Evolutionary conservation across 331 rosid species (phyloP).

Genomic region (Pyracantha coccinea): DNA sequence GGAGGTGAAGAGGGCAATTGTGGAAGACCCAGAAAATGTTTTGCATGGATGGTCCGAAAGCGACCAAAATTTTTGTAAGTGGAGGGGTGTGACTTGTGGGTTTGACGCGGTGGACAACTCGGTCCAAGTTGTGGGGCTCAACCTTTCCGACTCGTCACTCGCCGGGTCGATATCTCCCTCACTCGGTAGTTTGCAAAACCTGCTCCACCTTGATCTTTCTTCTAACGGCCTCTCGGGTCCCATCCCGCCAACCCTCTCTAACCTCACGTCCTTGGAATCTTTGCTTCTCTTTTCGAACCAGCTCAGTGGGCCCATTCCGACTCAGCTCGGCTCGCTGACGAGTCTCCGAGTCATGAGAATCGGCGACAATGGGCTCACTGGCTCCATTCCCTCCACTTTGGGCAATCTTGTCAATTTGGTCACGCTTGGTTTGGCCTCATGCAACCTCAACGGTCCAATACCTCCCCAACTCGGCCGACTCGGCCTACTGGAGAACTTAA

Average conservation of each 20-base stretch:
- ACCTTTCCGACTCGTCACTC: conserved; percentile 79
- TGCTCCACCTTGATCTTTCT: conserved; percentile 75
- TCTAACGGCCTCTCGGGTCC: conserved; percentile 59
- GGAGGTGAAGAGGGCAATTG: conserved; percentile 59
- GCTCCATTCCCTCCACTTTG: conserved; percentile 57
- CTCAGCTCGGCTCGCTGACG: conserved; percentile 48
- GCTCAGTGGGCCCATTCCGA: conserved; percentile 60
- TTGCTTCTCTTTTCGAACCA: conserved; percentile 64
- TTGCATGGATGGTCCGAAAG: conserved; percentile 58
- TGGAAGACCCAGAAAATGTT: conserved; percentile 48
- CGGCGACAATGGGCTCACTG: conserved; percentile 68
- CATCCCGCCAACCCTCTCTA: conserved; percentile 62
- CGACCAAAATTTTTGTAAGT: conserved; percentile 51
- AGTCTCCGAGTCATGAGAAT: conserved; percentile 65
- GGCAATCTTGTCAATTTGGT: conserved; percentile 46
- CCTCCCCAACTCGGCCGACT: conserved; percentile 61
- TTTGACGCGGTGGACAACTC: conserved; percentile 31
- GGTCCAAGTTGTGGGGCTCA: conserved; percentile 46
- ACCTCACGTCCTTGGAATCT: conserved; percentile 53
- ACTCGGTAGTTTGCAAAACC: conserved; percentile 48
- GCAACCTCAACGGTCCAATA: conserved; percentile 55
- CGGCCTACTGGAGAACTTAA: conserved; percentile 31
- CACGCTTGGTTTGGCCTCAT: conserved; percentile 60
- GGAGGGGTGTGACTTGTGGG: conserved; percentile 73
- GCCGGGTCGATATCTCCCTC: conserved; percentile 52